Conservation (phyloP, 179 eudicot species). For the Gypsophila paniculata region DNA sequence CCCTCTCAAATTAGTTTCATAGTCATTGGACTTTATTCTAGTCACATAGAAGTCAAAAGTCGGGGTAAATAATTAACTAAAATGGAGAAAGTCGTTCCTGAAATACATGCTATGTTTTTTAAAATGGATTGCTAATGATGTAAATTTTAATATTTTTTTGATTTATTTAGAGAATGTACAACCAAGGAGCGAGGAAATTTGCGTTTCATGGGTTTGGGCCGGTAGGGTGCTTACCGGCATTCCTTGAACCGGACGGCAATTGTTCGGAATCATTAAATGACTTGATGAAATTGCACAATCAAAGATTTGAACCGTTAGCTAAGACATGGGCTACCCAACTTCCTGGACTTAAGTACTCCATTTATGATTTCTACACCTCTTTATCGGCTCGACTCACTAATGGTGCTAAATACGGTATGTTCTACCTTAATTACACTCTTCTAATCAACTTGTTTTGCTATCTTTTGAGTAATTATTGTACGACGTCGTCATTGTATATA, state of each 20-base stretch:
- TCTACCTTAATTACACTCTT: background rate
- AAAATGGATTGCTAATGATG: background rate
- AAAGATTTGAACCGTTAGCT: conserved; percentile 16
- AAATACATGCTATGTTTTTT: no score
- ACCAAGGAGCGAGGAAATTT: conserved; percentile 38
- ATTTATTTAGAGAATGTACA: conserved; percentile 29
- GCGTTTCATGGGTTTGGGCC: conserved; percentile 37
- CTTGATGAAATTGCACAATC: conserved; percentile 32
- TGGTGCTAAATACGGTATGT: conserved; percentile 25
- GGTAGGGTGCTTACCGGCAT: conserved; percentile 32
- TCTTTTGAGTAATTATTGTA: no score
- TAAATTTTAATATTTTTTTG: background rate
- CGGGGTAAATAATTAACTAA: no score
- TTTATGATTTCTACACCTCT: conserved; percentile 29
- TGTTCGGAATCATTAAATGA: conserved; percentile 27
- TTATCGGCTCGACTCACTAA: conserved; percentile 17
- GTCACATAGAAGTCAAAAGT: no score
- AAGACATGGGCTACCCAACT: conserved; percentile 21
- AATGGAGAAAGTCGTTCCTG: no score
- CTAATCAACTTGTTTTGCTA: background rate
- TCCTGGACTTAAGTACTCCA: conserved; percentile 28
- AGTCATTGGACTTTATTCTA: no score
- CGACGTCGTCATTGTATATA: no score
- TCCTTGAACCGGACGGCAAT: conserved; percentile 21
- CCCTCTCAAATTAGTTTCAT: no score